phyloP scores from a whole-genome alignment of 2,329 filamentous ascomycete genomes.

The Fusarium pininemorale region DNA sequence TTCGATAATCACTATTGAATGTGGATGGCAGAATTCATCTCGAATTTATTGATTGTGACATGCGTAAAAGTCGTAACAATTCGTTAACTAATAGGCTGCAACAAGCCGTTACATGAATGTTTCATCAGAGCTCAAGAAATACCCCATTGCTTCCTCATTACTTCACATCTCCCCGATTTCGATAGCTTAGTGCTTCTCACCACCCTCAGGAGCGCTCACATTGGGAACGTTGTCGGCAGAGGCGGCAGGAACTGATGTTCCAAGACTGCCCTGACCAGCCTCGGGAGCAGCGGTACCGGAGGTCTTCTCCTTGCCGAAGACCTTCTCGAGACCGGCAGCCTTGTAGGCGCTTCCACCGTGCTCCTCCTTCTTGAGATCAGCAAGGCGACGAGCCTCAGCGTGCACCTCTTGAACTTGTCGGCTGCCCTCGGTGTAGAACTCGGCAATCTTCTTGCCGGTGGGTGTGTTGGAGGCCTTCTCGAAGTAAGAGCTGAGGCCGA shows the following conservation, averaged over 20 bases:
- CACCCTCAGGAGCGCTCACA: conserved; percentile 38
- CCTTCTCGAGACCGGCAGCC: conserved; percentile 64
- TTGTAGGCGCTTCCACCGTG: conserved; percentile 67
- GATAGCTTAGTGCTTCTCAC: conserved; percentile 30
- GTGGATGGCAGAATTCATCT: conserved; percentile 1
- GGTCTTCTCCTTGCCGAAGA: conserved; percentile 64
- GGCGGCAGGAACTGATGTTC: conserved; percentile 34
- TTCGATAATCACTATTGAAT: rapidly evolving
- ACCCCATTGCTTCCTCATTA: conserved; percentile 1
- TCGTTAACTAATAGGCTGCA: conserved; percentile 28
- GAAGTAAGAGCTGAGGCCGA: conserved; percentile 85
- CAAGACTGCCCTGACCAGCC: conserved; percentile 21
- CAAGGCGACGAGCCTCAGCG: conserved; percentile 85
- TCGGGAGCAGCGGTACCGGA: conserved; percentile 27
- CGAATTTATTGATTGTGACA: conserved; percentile 28
- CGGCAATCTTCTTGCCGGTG: conserved; percentile 85
- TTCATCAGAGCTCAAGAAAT: conserved; percentile 5
- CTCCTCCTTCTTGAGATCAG: conserved; percentile 82
- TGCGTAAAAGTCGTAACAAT: conserved; percentile 37
- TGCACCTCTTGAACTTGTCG: conserved; percentile 96
- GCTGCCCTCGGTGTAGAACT: conserved; percentile 86
- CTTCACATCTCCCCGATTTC: neutral
- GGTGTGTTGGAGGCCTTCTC: conserved; percentile 90
- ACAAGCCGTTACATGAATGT: conserved; percentile 9
- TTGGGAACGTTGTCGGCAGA: conserved; percentile 33